A percentile compares a stretch with the other conserved stretches of the same genome.
These are phyloP conservation scores for Penicillium ochrochloron DNA, from an alignment of 495 filamentous ascomycete genomes.

Conservation along the genomic window DNA sequence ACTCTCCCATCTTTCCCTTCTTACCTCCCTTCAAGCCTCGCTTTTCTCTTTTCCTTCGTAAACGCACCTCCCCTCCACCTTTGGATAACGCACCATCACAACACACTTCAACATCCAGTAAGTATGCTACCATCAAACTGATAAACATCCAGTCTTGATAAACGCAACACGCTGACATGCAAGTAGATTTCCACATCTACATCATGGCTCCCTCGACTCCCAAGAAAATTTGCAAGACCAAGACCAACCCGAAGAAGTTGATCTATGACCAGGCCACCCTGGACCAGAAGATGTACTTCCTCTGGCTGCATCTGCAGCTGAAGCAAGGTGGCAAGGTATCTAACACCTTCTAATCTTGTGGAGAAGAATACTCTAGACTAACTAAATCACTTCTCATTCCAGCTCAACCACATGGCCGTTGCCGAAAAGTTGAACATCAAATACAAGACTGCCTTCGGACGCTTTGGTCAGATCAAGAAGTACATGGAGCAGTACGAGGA, in stretches of 20 bases:
- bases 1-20: not conserved
- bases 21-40: not conserved
- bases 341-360: not conserved
- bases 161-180: not conserved
- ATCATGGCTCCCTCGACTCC: not conserved
- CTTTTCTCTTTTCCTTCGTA: not conserved
- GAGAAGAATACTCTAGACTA: not conserved
- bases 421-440: not conserved
- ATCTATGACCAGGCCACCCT: not conserved
- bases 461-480: not conserved
- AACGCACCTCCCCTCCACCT: not conserved
- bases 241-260: not conserved
- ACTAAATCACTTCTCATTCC: not conserved
- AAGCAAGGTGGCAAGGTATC: not conserved
- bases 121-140: not conserved
- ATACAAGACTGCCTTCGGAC: not conserved
- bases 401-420: not conserved
- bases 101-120: not conserved
- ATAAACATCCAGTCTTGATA: not conserved
- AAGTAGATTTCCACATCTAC: not conserved
- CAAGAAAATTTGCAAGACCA: not conserved
- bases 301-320: not conserved
- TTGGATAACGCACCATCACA: not conserved
- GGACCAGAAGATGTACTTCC: not conserved
- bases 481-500: not conserved